phyloP scores from a whole-genome alignment of 2,329 filamentous ascomycete species.

The Fusarium continuum region DNA sequence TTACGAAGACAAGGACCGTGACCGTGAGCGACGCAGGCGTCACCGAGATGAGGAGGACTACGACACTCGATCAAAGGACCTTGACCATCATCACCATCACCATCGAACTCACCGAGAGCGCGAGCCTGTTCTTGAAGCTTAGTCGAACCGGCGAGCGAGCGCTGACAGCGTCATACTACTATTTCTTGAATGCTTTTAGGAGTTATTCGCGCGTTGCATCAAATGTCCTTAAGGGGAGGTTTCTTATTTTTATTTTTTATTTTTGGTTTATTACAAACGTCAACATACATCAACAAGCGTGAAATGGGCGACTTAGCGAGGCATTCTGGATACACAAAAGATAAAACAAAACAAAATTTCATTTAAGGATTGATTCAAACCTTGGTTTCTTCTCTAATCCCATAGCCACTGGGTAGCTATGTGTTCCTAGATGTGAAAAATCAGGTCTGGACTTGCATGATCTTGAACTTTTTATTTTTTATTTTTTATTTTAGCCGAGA shows the following conservation, averaged over 20 bases:
- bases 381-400: not conserved
- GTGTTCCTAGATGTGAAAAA: not conserved
- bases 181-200: not conserved
- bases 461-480: no score
- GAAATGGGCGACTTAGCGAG: conserved; percentile 26
- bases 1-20: conserved; percentile 50
- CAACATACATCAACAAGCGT: conserved; percentile 25
- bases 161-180: not conserved
- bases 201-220: conserved; percentile 22
- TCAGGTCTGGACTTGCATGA: not conserved
- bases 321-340: conserved; percentile 19
- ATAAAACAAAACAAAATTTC: conserved; percentile 20
- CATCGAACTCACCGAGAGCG: conserved; percentile 48
- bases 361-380: not conserved
- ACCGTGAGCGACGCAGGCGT: conserved; percentile 48
- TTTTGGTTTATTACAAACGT: conserved; percentile 12
- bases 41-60: conserved; percentile 45
- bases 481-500: not conserved
- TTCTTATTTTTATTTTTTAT: conserved; percentile 5
- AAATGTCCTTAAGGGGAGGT: conserved; percentile 7
- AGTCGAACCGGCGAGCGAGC: not conserved
- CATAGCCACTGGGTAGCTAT: not conserved
- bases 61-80: conserved; percentile 42
- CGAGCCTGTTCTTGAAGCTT: conserved; percentile 38
- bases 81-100: conserved; percentile 48